Evolutionary conservation across 208 protist genomes (phyloP), one percentile per base, ranked within the genome.

Genomic region (Leishmania martiniquensis): DNA sequence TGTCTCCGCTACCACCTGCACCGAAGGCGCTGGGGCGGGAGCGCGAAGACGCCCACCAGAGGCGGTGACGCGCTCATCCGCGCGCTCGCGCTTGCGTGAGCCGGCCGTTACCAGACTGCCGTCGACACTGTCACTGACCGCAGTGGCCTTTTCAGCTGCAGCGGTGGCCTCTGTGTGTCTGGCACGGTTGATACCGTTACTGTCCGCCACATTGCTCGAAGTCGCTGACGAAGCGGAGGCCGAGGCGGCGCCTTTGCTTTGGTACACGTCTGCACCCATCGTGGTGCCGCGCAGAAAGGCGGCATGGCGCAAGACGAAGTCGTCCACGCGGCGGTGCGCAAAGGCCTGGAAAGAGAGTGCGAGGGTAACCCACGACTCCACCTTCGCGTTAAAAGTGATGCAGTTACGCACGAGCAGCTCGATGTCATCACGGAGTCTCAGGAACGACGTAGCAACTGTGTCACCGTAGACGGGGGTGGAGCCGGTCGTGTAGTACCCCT

Each of bases 341-440:
- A 93, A 94, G 12, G 15, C 32, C 20, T 90, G 90, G 78, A 97
- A 97, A 47, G 75, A 86, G 63, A 66, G 74, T 29, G 94, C 94
- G 20, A 91, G 84, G n/a, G 77, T 74, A 44, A 94, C 88, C 94
- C 94, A 97, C 52, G 69, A 74, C 66, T 83, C 72, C 39, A 87
- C 83, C 55, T 89, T 83, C 17, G 81, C 82, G 76, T 97, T 97
- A 72, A 96, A 97, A 44, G 85, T 84, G 62, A 95, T 85, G 78
- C 94, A 97, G 77, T 97, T 97, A 37, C 63, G 72, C 25, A 95
- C 92, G 62, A 97, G 93, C 62, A 96, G 86, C 79, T 96, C 89
- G 20, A 97, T 77, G 77, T 97, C 94, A 22, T 85, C 79, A 39
- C 92, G 89, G 25, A 97, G 83, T 10, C 70, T 77, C 17, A 70